These are phyloP conservation scores for Exophiala spinifera DNA, from an alignment of 2,329 filamentous ascomycete species.

Conservation along the genomic window DNA sequence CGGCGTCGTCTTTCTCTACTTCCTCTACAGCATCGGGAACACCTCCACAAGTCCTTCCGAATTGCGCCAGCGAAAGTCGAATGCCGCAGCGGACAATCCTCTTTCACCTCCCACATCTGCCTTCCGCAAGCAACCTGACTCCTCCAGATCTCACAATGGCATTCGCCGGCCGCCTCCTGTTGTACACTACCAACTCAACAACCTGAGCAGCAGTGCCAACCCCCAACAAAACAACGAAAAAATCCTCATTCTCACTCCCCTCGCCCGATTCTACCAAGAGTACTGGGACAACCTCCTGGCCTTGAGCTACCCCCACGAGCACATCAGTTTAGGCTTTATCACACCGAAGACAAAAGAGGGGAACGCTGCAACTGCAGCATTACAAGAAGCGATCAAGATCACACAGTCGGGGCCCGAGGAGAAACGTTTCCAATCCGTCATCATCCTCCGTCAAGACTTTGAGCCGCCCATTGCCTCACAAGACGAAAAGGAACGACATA, in stretches of 20 bases:
- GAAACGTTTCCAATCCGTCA: slow-evolving; percentile 85
- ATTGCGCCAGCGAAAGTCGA: slow-evolving; percentile 47
- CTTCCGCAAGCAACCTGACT: slow-evolving; percentile 62
- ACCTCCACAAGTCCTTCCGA: slow-evolving; percentile 19
- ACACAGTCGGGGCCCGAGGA: slow-evolving; percentile 80
- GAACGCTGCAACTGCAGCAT: slow-evolving; percentile 74
- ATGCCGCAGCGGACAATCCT: slow-evolving; percentile 63
- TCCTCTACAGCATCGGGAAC: slow-evolving; percentile 22
- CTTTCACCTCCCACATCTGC: slow-evolving; percentile 72
- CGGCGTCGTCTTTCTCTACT: slow-evolving; percentile 24
- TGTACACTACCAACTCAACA: slow-evolving; percentile 90
- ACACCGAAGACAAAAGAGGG: slow-evolving; percentile 91
- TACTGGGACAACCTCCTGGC: slow-evolving; percentile 93
- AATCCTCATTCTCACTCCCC: slow-evolving; percentile 85
- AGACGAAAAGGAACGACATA: slow-evolving; percentile 84
- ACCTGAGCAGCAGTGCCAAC: slow-evolving; percentile 75
- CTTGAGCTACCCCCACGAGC: slow-evolving; percentile 84
- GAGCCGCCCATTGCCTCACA: slow-evolving; percentile 78
- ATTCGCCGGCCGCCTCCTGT: slow-evolving; percentile 67
- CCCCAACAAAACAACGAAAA: slow-evolving; percentile 78
- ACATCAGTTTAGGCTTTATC: slow-evolving; percentile 94
- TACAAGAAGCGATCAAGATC: slow-evolving; percentile 81
- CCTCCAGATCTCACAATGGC: slow-evolving; percentile 11
- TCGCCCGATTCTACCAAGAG: slow-evolving; percentile 86
- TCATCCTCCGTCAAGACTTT: slow-evolving; percentile 93